These are phyloP conservation scores for Fragaria ananassa DNA, from an alignment of 306 rosid species.

Conservation along the genomic window DNA sequence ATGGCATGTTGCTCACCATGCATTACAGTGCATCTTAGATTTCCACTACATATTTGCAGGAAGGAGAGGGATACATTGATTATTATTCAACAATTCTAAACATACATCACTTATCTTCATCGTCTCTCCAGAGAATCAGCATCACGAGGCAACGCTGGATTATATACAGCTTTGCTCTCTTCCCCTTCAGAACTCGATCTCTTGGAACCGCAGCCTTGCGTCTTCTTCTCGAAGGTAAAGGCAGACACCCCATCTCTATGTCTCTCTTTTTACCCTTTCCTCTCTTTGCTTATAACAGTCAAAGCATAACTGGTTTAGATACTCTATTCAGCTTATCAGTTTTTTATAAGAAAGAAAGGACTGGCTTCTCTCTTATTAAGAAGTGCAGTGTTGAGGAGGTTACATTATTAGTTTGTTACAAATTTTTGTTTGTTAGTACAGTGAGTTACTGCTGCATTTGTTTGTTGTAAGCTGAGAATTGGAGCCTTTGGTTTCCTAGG, in stretches of 20 bases:
- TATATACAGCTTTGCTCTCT: constrained; percentile 44
- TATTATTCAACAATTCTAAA: neutral
- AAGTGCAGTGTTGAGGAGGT: constrained; percentile 20
- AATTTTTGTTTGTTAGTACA: constrained; percentile 23
- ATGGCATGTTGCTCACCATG: neutral
- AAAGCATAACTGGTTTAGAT: neutral
- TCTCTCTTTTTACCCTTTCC: neutral
- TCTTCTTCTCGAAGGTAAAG: constrained; percentile 5
- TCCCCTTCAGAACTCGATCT: constrained; percentile 31
- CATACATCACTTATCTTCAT: constrained; percentile 27
- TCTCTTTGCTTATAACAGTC: neutral
- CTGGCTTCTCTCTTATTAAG: neutral
- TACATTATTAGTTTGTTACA: constrained; percentile 23
- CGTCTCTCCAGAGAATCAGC: constrained; percentile 44
- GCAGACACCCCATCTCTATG: constrained; percentile 32
- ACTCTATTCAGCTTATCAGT: neutral
- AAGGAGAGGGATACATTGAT: neutral
- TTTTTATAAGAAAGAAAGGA: neutral
- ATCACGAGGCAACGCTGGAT: constrained; percentile 38
- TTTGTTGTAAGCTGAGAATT: neutral
- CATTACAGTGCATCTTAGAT: neutral
- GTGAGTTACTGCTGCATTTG: neutral
- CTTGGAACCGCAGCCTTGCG: constrained; percentile 23
- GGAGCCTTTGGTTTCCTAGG: constrained; percentile 15
- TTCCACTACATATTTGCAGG: constrained; percentile 1